Conservation (phyloP, 345 rosid genomes). For the Hibiscus trionum region DNA sequence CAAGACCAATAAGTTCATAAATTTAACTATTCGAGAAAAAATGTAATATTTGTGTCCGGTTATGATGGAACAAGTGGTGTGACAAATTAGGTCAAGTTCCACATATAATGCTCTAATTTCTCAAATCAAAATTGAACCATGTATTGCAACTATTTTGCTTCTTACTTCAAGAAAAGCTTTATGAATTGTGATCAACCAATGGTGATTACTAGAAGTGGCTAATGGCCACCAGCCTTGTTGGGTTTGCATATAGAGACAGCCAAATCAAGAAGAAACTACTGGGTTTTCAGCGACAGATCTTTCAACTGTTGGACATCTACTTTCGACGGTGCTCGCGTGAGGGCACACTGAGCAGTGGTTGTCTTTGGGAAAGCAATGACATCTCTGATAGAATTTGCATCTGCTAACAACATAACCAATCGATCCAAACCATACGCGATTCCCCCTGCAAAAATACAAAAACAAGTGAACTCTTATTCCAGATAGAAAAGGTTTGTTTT, state of each 20-base stretch:
- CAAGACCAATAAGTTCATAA: too few species aligned
- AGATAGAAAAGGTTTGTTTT: neutral
- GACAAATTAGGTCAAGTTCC: too few species aligned
- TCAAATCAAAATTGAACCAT: too few species aligned
- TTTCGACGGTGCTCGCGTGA: slow-evolving; percentile 76
- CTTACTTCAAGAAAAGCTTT: neutral
- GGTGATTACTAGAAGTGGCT: neutral
- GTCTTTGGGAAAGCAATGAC: slow-evolving; percentile 99
- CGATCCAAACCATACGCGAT: slow-evolving; percentile 91
- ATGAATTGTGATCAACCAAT: neutral
- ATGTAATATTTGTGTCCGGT: too few species aligned
- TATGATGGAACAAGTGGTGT: too few species aligned
- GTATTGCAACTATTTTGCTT: too few species aligned
- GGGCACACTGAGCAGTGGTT: slow-evolving; percentile 84
- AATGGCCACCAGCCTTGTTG: neutral
- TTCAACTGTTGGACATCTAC: slow-evolving; percentile 78
- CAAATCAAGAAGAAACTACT: slow-evolving; percentile 14
- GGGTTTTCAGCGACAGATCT: slow-evolving; percentile 49
- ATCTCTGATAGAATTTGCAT: slow-evolving; percentile 77
- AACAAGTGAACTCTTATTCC: neutral
- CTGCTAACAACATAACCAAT: slow-evolving; percentile 77
- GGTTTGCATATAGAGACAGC: neutral
- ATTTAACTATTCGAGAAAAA: too few species aligned
- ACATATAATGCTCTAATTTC: too few species aligned
- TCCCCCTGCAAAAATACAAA: slow-evolving; percentile 48